Evolutionary conservation across 2,329 filamentous ascomycete genomes (phyloP), one percentile per base, ranked within the genome.

Genomic region (Diaporthe caulivora): DNA sequence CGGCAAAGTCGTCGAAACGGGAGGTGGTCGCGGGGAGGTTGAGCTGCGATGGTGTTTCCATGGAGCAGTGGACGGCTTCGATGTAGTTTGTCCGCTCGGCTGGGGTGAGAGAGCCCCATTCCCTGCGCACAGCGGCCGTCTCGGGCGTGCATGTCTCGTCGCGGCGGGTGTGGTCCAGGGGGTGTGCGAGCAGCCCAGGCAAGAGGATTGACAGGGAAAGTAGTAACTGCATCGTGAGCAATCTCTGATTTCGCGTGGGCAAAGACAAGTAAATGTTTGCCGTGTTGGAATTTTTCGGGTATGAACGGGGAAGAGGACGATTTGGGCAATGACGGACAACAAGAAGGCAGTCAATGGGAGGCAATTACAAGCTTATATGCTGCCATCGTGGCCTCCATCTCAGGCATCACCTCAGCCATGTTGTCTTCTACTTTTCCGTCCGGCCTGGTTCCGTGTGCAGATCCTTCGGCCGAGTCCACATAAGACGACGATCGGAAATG

Each of bases 1-100:
- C 79, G 17, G 79, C 78, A 40, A 81, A 82, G 51, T 82, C 80
- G 40, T 82, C 80, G 26, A 26, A 54, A 10, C 51, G n/a, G 21
- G 34, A 37, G 15, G 15, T 54, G 15, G 34, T 24, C 26, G 37
- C 51, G 21, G 65, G 6, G 8, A 55, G 49, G 24, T 37, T 57
- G 10, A 69, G 34, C 6, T 42, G 29, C 2, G 54, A 57, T n/a
- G 54, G 54, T 37, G 18, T n/a, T n/a, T 37, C 34, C 11, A 37
- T 31, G 34, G 31, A 29, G 21, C 54, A 57, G 31, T n/a, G 31
- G 18, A 69, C 37, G 21, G 65, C 65, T 15, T 34, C 34, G 31
- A 53, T 54, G 34, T 53, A 68, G 18, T 51, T 53, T 5, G 26
- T 24, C 10, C 64, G 44, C 49, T 68, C 64, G n/a, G 8, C 24